Evolutionary conservation across 179 eudicot genomes (phyloP), one percentile per base, ranked within the genome.

Genomic region (Carnegiea gigantea): DNA sequence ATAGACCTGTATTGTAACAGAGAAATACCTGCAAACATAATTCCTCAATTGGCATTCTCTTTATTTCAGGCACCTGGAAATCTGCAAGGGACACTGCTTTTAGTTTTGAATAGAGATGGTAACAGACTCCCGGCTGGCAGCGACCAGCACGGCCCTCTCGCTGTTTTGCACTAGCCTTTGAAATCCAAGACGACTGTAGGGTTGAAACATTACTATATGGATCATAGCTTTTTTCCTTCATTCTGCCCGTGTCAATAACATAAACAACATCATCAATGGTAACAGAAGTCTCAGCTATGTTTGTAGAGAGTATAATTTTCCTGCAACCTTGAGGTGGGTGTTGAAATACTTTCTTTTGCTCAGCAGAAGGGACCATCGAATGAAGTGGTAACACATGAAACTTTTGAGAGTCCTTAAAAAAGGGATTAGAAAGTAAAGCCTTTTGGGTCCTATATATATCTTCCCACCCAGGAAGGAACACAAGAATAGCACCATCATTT

Each of bases 121-220:
- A 97, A 81, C 99, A 97, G 73, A 95, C 89, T 65, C 99, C 99
- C 48, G 98, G 93, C 79, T 93, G 99, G 88, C 98, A 97, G 6
- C 98, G 94, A 60, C 99, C 99, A 53, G 99, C 99, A 80, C 99
- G 97, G 18, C 99, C 99, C 86, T 97, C 98, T 33, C 99, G 88
- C 80, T 97, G 99, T 89, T 89, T 97, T 54, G 95, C 98, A 83
- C 95, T 97, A 44, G 99, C 99, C 85, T 95, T 88, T 46, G 99
- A 97, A 81, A 88, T 87, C 98, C 98, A 97, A 53, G 98, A 92
- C 72, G 99, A 89, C 71, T 92, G 98, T 79, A 95, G 93, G 74
- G 98, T 97, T 71, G 95, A 91, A 11, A 97, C 98, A 83, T 95
- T 93, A 78, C 82, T 90, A 79, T 93, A 93, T 0, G 99, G 99